These are phyloP conservation scores for Selaginella tamariscina DNA, from an alignment of 75 land plant species.

Conservation along the genomic window DNA sequence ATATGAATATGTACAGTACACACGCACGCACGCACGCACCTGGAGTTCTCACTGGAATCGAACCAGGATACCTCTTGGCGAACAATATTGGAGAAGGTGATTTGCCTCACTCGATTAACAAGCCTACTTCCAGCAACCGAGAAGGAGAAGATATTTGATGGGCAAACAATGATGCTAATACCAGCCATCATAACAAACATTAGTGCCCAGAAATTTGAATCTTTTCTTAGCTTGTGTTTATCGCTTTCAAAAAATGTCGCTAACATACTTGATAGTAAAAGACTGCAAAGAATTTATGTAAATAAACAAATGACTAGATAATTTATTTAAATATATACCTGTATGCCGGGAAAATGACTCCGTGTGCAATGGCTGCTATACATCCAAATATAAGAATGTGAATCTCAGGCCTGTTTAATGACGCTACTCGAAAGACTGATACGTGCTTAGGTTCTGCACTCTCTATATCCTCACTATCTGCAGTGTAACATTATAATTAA, in stretches of 20 bases:
- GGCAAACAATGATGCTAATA: conserved; percentile 18
- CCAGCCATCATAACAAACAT: conserved; percentile 33
- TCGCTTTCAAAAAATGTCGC: conserved; percentile 25
- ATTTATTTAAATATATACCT: no score
- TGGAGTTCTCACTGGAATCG: conserved; percentile 56
- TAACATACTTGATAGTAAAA: conserved; percentile 34
- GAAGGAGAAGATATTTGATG: conserved; percentile 38
- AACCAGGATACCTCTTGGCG: conserved; percentile 72
- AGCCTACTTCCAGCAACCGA: conserved; percentile 58
- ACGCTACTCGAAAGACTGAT: conserved; percentile 37
- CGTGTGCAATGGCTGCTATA: conserved; percentile 24
- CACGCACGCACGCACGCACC: conserved; percentile 36
- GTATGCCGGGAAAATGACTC: conserved; percentile 47
- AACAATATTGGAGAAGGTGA: conserved; percentile 56
- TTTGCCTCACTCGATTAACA: conserved; percentile 39
- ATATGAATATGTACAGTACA: no score
- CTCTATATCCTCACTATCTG: conserved; percentile 5
- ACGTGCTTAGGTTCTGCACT: conserved; percentile 15
- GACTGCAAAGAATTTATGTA: no score
- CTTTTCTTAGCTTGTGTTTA: conserved; percentile 24
- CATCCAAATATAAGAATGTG: conserved; percentile 28
- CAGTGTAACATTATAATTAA: no score
- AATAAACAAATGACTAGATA: no score
- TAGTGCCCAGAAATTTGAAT: conserved; percentile 42
- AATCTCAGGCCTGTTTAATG: conserved; percentile 52